Conservation (phyloP, 2,329 filamentous ascomycete species). For the Trichoderma endophyticum region DNA sequence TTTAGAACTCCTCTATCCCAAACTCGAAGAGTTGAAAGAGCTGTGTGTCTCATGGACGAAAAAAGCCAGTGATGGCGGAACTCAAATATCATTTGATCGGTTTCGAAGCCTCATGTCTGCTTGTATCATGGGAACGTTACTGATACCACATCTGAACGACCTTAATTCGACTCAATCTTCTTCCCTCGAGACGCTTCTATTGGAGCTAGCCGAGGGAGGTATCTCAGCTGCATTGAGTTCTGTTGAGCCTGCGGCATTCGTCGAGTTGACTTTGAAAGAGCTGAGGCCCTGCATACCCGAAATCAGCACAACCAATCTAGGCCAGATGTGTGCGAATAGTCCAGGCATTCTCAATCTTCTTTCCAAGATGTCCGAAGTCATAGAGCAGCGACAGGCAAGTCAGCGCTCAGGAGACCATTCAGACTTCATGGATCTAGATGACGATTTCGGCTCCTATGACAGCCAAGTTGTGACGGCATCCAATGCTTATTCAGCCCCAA, state of each 20-base stretch:
- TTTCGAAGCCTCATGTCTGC: conserved; percentile 52
- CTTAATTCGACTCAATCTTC: conserved; percentile 48
- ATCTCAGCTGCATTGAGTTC: conserved; percentile 41
- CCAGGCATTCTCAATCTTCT: conserved; percentile 44
- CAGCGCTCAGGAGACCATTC: conserved; percentile 34
- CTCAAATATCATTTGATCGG: conserved; percentile 50
- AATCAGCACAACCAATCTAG: conserved; percentile 38
- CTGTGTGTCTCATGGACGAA: conserved; percentile 48
- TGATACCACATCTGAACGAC: conserved; percentile 47
- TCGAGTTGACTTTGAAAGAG: conserved; percentile 45
- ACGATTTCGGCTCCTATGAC: conserved; percentile 59
- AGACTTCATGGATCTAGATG: conserved; percentile 66
- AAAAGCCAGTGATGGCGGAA: conserved; percentile 43
- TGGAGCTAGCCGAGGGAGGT: conserved; percentile 40
- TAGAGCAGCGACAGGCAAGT: conserved; percentile 26
- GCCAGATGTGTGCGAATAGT: conserved; percentile 37
- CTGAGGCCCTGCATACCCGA: conserved; percentile 47
- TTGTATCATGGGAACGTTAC: conserved; percentile 43
- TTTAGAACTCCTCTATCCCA: conserved; percentile 53
- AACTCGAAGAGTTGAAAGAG: conserved; percentile 47
- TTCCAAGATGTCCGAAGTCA: conserved; percentile 34
- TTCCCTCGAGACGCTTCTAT: conserved; percentile 45
- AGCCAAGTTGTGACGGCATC: conserved; percentile 43
- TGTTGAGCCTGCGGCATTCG: conserved; percentile 44
- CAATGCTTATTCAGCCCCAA: conserved; percentile 42